Evolutionary conservation across 2,329 filamentous ascomycete species (phyloP).

Genomic region (Apiospora arundinis): DNA sequence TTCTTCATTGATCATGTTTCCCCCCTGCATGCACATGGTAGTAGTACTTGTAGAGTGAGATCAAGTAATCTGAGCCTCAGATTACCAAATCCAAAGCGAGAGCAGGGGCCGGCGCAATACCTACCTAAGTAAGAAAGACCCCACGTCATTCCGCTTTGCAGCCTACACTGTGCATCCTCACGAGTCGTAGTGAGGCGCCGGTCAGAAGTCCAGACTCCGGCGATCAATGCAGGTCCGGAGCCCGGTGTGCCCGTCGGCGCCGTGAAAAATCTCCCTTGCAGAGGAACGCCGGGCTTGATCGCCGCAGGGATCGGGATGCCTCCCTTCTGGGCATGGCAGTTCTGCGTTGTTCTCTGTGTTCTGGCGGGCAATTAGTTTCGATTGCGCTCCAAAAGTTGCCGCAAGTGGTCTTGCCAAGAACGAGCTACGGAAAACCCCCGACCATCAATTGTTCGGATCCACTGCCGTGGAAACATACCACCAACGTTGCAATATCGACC

Average conservation of each 20-base stretch:
- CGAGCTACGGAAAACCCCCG: neutral
- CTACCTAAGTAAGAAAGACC: neutral
- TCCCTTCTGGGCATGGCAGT: neutral
- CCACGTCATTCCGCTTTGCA: neutral
- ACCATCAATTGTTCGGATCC: neutral
- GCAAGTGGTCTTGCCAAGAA: neutral
- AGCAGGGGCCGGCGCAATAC: neutral
- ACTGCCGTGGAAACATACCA: neutral
- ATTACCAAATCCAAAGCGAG: neutral
- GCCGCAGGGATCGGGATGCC: neutral
- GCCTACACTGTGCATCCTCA: neutral
- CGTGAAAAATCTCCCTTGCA: neutral
- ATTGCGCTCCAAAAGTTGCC: neutral
- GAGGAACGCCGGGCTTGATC: constrained; percentile 2
- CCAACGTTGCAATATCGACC: neutral
- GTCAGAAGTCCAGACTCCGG: neutral
- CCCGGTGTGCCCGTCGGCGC: neutral
- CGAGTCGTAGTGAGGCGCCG: neutral
- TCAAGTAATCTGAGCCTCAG: neutral
- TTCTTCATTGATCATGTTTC: neutral
- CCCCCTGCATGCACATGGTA: neutral
- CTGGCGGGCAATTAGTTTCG: neutral
- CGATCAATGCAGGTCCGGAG: neutral
- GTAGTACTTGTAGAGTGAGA: too few relatives aligned
- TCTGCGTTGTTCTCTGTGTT: neutral